These are phyloP conservation scores for Sporisorium iseilematis-ciliati DNA, from an alignment of 1,284 basidiomycete species.

Conservation along the genomic window DNA sequence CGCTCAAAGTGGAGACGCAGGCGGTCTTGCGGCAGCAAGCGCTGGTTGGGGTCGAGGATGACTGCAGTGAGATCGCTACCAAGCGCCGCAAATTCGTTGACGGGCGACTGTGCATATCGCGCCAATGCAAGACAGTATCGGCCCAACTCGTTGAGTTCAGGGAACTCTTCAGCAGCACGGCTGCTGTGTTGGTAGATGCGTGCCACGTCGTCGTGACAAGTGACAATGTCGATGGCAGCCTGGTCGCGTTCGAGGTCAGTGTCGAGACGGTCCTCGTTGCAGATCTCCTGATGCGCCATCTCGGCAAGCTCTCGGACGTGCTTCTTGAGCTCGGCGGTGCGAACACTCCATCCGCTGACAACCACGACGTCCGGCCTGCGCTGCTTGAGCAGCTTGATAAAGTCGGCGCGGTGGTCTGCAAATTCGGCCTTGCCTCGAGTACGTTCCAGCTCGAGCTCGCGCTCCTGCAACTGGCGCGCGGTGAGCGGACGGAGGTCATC, in stretches of 20 bases:
- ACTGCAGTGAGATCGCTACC: conserved; percentile 64
- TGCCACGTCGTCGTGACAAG: conserved; percentile 90
- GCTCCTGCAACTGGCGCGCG: conserved; percentile 72
- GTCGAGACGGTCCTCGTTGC: conserved; percentile 53
- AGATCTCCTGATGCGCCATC: conserved; percentile 71
- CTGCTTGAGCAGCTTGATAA: conserved; percentile 83
- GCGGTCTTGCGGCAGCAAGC: conserved; percentile 83
- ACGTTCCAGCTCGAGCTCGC: conserved; percentile 44
- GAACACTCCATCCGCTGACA: conserved; percentile 79
- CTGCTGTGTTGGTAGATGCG: conserved; percentile 92
- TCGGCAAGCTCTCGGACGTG: conserved; percentile 76
- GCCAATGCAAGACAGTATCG: conserved; percentile 95
- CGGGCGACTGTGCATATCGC: conserved; percentile 90
- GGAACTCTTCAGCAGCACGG: conserved; percentile 87
- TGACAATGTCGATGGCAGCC: conserved; percentile 75
- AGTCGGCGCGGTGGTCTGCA: conserved; percentile 73
- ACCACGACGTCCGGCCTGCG: conserved; percentile 89
- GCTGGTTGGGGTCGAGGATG: conserved; percentile 79
- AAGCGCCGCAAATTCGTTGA: conserved; percentile 72
- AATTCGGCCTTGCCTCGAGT: conserved; percentile 75
- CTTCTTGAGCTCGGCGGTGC: conserved; percentile 79
- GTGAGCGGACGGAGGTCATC: conserved; percentile 74
- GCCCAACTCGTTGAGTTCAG: conserved; percentile 81
- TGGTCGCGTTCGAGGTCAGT: conserved; percentile 44
- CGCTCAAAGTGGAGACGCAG: conserved; percentile 85